These are phyloP conservation scores for Sphagnum tenellum DNA, from an alignment of 225 moss, liverwort and hornwort species.

Conservation along the genomic window DNA sequence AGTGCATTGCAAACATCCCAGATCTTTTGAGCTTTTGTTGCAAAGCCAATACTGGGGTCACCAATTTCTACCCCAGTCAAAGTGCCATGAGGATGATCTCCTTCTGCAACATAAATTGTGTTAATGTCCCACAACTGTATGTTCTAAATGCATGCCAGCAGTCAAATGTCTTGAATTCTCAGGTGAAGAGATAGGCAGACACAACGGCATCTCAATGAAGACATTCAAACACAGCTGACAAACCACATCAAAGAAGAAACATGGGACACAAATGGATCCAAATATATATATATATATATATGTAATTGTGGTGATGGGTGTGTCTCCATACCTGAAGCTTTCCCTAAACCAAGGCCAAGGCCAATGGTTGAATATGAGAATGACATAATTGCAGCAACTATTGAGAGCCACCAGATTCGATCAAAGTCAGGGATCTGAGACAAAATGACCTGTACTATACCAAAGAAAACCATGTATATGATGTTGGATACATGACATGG, in stretches of 20 bases:
- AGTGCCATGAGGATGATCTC: conserved; percentile 18
- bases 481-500: conserved; percentile 57
- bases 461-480: conserved; percentile 62
- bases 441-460: conserved; percentile 47
- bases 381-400: conserved; percentile 70
- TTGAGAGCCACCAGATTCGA: conserved; percentile 72
- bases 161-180: too few relatives aligned
- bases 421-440: conserved; percentile 75
- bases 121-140: too few relatives aligned
- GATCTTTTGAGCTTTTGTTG: conserved; percentile 16
- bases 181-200: too few relatives aligned
- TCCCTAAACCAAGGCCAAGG: conserved; percentile 57
- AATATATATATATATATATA: too few relatives aligned
- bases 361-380: conserved; percentile 62
- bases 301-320: neutral
- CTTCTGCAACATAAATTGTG: conserved; percentile 7
- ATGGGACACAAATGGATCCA: too few relatives aligned
- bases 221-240: too few relatives aligned
- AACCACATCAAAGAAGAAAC: too few relatives aligned
- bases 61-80: conserved; percentile 23
- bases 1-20: conserved; percentile 44
- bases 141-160: too few relatives aligned
- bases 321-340: conserved; percentile 32
- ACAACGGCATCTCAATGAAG: too few relatives aligned
- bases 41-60: conserved; percentile 15